Evolutionary conservation across 1,284 basidiomycete genomes (phyloP), one percentile per base, ranked within the genome.

Genomic region (Agaricales sp.): DNA sequence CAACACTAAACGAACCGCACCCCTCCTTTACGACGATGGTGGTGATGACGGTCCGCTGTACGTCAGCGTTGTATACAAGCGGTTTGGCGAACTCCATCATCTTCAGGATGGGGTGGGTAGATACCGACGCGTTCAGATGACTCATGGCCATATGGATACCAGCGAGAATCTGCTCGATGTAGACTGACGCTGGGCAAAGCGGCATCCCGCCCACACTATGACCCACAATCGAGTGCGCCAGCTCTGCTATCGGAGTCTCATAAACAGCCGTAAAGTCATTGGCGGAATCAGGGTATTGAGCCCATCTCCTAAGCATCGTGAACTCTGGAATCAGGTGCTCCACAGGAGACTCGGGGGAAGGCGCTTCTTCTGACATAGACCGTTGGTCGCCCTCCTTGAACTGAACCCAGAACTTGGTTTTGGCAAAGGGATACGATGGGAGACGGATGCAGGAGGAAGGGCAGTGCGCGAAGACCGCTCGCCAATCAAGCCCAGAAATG

Each of bases 101-200:
- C 2, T 62, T 64, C 6, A 82, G 59, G 2, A 69, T 59, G 14
- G 73, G 57, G 18, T 59, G 58, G 11, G 66, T 67, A 2, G 61
- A 58, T 3, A 59, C 54, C 37, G 61, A 55, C 4, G 63, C 46
- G 0, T 55, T 59, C 26, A 65, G 58, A 38, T 69, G 61, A 19
- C 59, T 60, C 43, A 60, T 60, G 3, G 67, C 57, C 22, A 71
- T 61, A 22, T 63, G 55, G 16, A 75, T 63, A 0, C 71, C 73
- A 6, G 73, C 67, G 20, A 75, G 60, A 1, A 67, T 74, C 41
- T 79, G 69, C 54, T 85, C 82, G 16, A 78, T 58, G 54, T 84
- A 84, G 1, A 84, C 71, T 0, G 81, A 84, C 1, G 80, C 83
- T 3, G 84, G 83, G 54, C 82, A 87, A 0, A 87, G 67, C 0